Evolutionary conservation across 768 basidiomycete species (phyloP).

Genomic region (Lentinula aciculospora): DNA sequence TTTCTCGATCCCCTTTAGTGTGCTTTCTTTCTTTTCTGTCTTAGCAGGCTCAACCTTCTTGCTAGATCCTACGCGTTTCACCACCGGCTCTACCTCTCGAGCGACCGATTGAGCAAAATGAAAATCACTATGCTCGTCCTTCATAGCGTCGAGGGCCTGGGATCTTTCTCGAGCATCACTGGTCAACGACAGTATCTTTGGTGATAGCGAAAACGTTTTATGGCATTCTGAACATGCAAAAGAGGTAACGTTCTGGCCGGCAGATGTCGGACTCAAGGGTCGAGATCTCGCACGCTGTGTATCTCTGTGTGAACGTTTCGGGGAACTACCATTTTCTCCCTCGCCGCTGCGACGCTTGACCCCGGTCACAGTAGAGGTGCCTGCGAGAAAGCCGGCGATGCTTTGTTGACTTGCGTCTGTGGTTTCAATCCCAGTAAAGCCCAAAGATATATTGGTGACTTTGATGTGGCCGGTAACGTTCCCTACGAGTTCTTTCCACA

Average conservation of each 20-base stretch:
- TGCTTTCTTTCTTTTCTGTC: conserved; percentile 25
- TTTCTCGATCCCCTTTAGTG: conserved; percentile 30
- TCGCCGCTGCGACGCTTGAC: conserved; percentile 37
- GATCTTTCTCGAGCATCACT: conserved; percentile 25
- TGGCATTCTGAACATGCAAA: conserved; percentile 59
- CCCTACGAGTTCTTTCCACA: conserved; percentile 87
- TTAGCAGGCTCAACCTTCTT: conserved; percentile 11
- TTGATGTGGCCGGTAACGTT: conserved; percentile 43
- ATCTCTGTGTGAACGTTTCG: background rate
- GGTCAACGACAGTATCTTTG: conserved; percentile 13
- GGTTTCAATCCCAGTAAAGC: conserved; percentile 73
- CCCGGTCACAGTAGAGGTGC: conserved; percentile 12
- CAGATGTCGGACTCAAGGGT: background rate
- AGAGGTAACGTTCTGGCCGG: conserved; percentile 18
- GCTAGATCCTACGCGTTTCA: conserved; percentile 12
- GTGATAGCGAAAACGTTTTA: conserved; percentile 33
- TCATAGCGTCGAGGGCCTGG: conserved; percentile 34
- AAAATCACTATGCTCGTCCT: conserved; percentile 81
- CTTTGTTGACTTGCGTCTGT: conserved; percentile 76
- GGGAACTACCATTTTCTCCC: conserved; percentile 12
- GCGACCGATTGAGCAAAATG: conserved; percentile 83
- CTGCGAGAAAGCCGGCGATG: conserved; percentile 83
- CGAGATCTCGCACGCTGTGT: background rate
- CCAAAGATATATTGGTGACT: conserved; percentile 66
- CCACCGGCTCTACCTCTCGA: conserved; percentile 25